Percentiles rank a stretch among this genome's conserved stretches.
phyloP scores from a whole-genome alignment of 2,329 filamentous ascomycete species.

The Chrysoporthe cubensis region DNA sequence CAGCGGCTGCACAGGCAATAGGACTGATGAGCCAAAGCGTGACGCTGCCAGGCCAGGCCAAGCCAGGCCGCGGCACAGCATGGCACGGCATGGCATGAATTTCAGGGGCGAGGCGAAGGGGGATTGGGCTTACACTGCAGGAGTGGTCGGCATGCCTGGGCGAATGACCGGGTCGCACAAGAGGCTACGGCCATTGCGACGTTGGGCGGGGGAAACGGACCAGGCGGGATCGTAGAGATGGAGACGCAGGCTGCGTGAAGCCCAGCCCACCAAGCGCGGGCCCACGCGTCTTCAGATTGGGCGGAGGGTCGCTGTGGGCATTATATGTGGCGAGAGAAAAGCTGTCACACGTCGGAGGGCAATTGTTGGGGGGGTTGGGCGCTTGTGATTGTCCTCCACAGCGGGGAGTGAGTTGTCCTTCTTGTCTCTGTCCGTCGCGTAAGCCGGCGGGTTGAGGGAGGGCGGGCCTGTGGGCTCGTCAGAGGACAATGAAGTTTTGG shows the following conservation, averaged over 20 bases:
- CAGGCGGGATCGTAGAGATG: neutral
- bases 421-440: slow-evolving; percentile 5
- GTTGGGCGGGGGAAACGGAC: slow-evolving; percentile 1
- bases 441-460: neutral
- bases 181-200: slow-evolving; percentile 28
- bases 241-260: slow-evolving; percentile 24
- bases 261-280: slow-evolving; percentile 24
- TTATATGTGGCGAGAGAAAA: slow-evolving; percentile 3
- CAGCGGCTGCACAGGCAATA: neutral
- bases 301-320: slow-evolving; percentile 12
- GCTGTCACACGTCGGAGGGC: neutral
- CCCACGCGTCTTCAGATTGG: slow-evolving; percentile 21
- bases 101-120: slow-evolving; percentile 1
- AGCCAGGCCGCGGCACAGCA: neutral
- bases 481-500: neutral
- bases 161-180: slow-evolving; percentile 28
- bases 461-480: too few species aligned
- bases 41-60: neutral
- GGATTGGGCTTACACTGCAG: slow-evolving; percentile 27
- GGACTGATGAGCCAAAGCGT: slow-evolving; percentile 12
- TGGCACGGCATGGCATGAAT: slow-evolving; percentile 6
- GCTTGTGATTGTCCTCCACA: neutral
- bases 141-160: slow-evolving; percentile 25
- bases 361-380: neutral
- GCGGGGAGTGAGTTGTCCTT: too few species aligned